Evolutionary conservation across 2,329 filamentous ascomycete species (phyloP).

Genomic region (Cryphonectria radicalis): DNA sequence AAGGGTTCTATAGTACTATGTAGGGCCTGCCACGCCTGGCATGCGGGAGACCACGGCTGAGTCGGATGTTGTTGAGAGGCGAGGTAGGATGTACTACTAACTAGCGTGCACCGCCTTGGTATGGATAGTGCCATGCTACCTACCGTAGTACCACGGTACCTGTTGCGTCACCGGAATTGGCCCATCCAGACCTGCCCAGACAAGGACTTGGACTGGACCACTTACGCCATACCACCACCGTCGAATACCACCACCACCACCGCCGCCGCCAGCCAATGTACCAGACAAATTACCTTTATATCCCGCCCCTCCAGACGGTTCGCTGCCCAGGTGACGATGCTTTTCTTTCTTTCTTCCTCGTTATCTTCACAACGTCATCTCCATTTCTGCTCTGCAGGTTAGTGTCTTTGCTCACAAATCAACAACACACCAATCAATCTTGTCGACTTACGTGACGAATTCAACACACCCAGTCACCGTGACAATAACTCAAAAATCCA

Average conservation of each 20-base stretch:
- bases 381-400: not conserved
- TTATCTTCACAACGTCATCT: not conserved
- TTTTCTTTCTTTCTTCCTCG: not conserved
- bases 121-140: not conserved
- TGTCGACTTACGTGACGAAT: not conserved
- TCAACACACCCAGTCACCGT: not conserved
- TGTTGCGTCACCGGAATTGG: not conserved
- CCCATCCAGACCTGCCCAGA: not conserved
- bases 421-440: not conserved
- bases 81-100: not conserved
- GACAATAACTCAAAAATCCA: not conserved
- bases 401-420: not conserved
- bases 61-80: not conserved
- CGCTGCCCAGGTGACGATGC: not conserved
- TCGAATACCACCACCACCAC: not conserved
- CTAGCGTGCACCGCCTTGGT: not conserved
- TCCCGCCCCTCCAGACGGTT: not conserved
- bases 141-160: not conserved
- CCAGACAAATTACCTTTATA: constrained; percentile 2
- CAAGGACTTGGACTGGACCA: not conserved
- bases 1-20: not conserved
- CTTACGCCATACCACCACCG: not conserved
- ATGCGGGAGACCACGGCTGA: not conserved
- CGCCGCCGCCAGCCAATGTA: too few relatives aligned
- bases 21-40: not conserved